Percentiles rank a stretch among this genome's conserved stretches.
Conservation (phyloP, 1,284 basidiomycete species). For the Meira miltonrushii region DNA sequence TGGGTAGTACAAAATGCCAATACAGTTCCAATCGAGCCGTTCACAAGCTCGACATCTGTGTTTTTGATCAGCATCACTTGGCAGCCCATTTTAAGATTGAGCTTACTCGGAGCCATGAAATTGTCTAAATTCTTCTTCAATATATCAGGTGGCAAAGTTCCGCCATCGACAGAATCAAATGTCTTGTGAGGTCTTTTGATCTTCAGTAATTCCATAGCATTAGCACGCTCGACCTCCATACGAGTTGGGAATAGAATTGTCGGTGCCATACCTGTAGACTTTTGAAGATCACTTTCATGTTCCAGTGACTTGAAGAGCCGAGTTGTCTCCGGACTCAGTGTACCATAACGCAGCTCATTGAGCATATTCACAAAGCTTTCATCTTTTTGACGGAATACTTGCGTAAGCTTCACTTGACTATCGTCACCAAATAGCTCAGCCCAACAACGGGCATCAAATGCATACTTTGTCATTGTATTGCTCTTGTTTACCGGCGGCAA, state of each 20-base stretch:
- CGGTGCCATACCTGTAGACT: background rate
- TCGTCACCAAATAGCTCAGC: slow-evolving; percentile 63
- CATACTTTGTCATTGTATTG: slow-evolving; percentile 32
- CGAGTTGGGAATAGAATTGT: slow-evolving; percentile 55
- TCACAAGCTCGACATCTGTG: slow-evolving; percentile 69
- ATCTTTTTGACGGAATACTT: slow-evolving; percentile 72
- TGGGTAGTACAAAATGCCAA: slow-evolving; percentile 13
- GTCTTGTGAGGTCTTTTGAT: slow-evolving; percentile 25
- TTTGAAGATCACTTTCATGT: slow-evolving; percentile 2
- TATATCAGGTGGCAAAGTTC: slow-evolving; percentile 22
- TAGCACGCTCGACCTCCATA: slow-evolving; percentile 73
- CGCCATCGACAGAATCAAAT: slow-evolving; percentile 37
- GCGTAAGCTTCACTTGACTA: slow-evolving; percentile 72
- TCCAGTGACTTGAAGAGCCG: slow-evolving; percentile 20
- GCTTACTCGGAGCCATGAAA: slow-evolving; percentile 44
- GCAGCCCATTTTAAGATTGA: slow-evolving; percentile 66
- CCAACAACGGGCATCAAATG: slow-evolving; percentile 84
- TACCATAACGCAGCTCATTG: slow-evolving; percentile 43
- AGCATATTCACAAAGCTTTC: slow-evolving; percentile 44
- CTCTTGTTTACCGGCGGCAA: slow-evolving; percentile 74
- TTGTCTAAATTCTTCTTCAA: slow-evolving; percentile 31
- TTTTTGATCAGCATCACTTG: slow-evolving; percentile 72
- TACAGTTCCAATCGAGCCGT: slow-evolving; percentile 73
- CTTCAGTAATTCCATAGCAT: slow-evolving; percentile 61
- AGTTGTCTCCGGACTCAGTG: slow-evolving; percentile 35